Conservation (phyloP, 768 basidiomycete genomes). For the Mycena filopes region DNA sequence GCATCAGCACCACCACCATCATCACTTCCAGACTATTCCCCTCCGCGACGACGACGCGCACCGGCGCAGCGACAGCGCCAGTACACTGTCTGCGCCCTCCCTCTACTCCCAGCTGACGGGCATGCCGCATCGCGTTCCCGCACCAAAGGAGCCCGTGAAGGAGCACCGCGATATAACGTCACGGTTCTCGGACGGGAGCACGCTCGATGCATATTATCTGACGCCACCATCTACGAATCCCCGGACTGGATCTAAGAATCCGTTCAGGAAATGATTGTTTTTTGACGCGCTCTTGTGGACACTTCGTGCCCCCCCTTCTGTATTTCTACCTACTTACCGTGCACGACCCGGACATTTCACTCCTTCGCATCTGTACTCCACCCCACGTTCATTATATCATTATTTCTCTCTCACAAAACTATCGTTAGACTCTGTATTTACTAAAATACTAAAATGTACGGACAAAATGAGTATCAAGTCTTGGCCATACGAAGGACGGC, state of each 20-base stretch:
- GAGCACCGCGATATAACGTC: constrained; percentile 38
- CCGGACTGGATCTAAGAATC: constrained; percentile 56
- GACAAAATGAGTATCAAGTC: too few species aligned
- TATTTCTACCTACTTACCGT: not conserved
- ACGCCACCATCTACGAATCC: constrained; percentile 39
- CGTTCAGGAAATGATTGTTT: constrained; percentile 55
- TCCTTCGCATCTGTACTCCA: constrained; percentile 9
- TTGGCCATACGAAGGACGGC: too few species aligned
- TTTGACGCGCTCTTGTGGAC: constrained; percentile 44
- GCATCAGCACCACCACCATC: constrained; percentile 42
- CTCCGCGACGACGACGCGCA: constrained; percentile 6
- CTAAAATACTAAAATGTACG: too few species aligned
- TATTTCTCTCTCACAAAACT: not conserved
- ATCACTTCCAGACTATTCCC: constrained; percentile 11
- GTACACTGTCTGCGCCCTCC: constrained; percentile 55
- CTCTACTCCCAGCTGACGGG: constrained; percentile 72
- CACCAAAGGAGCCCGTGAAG: constrained; percentile 62
- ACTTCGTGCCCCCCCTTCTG: not conserved
- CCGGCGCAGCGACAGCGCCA: constrained; percentile 36
- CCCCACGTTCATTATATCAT: constrained; percentile 24
- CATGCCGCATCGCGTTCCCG: constrained; percentile 64
- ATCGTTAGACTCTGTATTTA: not conserved
- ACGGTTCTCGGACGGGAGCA: constrained; percentile 61
- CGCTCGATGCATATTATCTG: constrained; percentile 39
- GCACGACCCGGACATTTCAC: not conserved